Evolutionary conservation across 768 basidiomycete genomes (phyloP).

Genomic region (Mycena filopes): DNA sequence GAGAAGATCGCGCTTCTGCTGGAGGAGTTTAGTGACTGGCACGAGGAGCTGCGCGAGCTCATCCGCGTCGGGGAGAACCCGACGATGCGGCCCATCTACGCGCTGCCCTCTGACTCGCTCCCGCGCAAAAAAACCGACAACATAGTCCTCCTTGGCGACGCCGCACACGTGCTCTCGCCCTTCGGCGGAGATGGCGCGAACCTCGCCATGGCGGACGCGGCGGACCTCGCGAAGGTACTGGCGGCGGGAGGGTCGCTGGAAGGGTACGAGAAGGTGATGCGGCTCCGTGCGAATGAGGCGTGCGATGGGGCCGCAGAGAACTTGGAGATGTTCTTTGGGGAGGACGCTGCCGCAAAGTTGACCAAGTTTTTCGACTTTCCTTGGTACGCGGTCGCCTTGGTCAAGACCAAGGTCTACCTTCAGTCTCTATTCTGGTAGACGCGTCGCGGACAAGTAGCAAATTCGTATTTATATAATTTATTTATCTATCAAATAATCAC

Average conservation of each 20-base stretch:
- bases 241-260: constrained; percentile 10
- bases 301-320: constrained; percentile 12
- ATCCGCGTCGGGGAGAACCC: constrained; percentile 16
- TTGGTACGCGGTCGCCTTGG: neutral
- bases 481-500: too few relatives aligned
- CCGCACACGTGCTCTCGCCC: constrained; percentile 50
- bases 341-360: constrained; percentile 8
- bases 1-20: constrained; percentile 10
- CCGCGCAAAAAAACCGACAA: constrained; percentile 5
- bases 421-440: constrained; percentile 3
- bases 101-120: constrained; percentile 9
- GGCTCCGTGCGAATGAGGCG: constrained; percentile 12
- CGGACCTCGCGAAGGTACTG: constrained; percentile 21
- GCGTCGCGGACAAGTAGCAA: too few relatives aligned
- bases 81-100: constrained; percentile 25
- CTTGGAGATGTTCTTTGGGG: constrained; percentile 21
- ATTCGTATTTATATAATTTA: too few relatives aligned
- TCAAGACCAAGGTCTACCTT: constrained; percentile 2
- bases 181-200: constrained; percentile 52
- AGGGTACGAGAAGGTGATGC: constrained; percentile 26
- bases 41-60: constrained; percentile 19
- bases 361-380: constrained; percentile 10
- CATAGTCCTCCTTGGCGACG: constrained; percentile 42
- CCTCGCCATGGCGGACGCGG: constrained; percentile 44
- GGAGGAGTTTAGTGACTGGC: constrained; percentile 22